A percentile compares a stretch with the other conserved stretches of the same genome.
These are phyloP conservation scores for Pichia kudriavzevii DNA, from an alignment of 1,139 yeast genomes.

Conservation along the genomic window DNA sequence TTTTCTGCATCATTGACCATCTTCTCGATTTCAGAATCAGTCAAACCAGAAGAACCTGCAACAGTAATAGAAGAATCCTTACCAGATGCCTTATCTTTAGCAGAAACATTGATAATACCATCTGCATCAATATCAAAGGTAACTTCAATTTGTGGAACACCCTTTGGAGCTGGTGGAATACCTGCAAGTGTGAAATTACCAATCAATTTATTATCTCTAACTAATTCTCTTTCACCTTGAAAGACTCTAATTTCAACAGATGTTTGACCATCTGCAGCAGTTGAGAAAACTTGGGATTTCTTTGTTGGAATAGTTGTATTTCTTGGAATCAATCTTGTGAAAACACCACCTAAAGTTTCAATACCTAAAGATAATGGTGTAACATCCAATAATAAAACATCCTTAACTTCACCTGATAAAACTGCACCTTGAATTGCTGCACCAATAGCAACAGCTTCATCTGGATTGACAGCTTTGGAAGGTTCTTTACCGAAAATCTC, in stretches of 20 bases:
- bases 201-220: conserved; percentile 96
- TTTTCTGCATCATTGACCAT: conserved; percentile 98
- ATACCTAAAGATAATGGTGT: conserved; percentile 97
- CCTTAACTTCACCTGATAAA: conserved; percentile 96
- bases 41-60: conserved; percentile 96
- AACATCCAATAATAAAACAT: conserved; percentile 88
- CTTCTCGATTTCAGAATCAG: conserved; percentile 94
- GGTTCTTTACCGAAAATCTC: conserved; percentile 90
- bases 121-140: conserved; percentile 97
- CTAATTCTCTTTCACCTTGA: conserved; percentile 99
- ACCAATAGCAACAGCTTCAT: conserved; percentile 99
- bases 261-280: conserved; percentile 98
- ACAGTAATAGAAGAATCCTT: conserved; percentile 98
- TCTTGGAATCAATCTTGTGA: conserved; percentile 95
- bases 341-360: conserved; percentile 98
- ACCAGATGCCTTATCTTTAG: conserved; percentile 96
- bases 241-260: conserved; percentile 97
- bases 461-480: conserved; percentile 98
- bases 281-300: conserved; percentile 94
- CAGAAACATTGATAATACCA: conserved; percentile 98
- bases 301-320: conserved; percentile 97
- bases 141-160: conserved; percentile 98
- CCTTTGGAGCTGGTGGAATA: conserved; percentile 98
- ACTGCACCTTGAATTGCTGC: conserved; percentile 99
- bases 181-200: conserved; percentile 96